Evolutionary conservation across 1,139 yeast genomes (phyloP), one percentile per base, ranked within the genome.

Genomic region (Debaryomycetaceae sp.): DNA sequence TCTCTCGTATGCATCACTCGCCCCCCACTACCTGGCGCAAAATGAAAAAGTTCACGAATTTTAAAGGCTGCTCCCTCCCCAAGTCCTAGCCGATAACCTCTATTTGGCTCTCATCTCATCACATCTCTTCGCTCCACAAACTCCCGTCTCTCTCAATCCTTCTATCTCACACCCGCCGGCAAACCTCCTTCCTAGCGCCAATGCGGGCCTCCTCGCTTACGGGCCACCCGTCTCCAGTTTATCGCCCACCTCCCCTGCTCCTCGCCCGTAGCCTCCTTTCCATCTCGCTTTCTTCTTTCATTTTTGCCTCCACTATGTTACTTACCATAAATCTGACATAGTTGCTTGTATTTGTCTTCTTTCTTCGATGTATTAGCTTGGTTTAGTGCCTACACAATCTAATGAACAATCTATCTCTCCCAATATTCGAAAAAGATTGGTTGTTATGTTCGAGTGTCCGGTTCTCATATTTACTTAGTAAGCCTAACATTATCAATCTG

Each of bases 241-340:
- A 33, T 33, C 29, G 35, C 26, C 35, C 35, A 33, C 29, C n/a
- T 13, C 22, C n/a, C 26, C 26, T 22, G 26, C 26, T 22, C 26
- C 26, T 22, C 26, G 26, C 11, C 26, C 11, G 15, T 16, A 5
- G 30, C 35, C 35, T 17, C 26, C 5, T 17, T 4, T 13, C 17
- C 13, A 13, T 22, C 26, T 5, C 29, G 11, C 8, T 13, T 19
- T 13, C 17, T 22, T 28, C 15, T n/a, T 5, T 17, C 16, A 11
- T 33, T 13, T 13, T 13, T 17, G 14, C 14, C n/a, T 16, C 16
- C 15, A 6, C 19, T 34, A 14, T 31, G 34, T 35, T 43, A 71
- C 80, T 57, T 75, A 75, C 80, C 80, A 75, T 70, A 75, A 74
- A 64, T 75, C 80, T 59, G 79, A 73, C 79, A 73, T 22, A 11